These are phyloP conservation scores for Nissolia schottii DNA, from an alignment of 306 rosid genomes.

Conservation along the genomic window DNA sequence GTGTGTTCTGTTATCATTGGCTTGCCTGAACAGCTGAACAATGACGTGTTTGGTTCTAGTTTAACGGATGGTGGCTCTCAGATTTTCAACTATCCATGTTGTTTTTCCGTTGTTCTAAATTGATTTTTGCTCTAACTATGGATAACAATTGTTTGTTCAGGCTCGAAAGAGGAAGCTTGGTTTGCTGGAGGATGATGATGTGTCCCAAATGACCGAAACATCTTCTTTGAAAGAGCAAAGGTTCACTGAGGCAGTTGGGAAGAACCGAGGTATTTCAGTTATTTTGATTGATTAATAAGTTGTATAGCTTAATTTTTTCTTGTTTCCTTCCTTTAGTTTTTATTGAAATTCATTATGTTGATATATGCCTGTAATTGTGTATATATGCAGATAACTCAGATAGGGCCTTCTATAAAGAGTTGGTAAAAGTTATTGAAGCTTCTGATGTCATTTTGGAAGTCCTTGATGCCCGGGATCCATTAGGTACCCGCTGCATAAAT, in stretches of 20 bases:
- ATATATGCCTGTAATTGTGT: background rate
- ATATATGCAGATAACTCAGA: slow-evolving; percentile 53
- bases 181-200: slow-evolving; percentile 53
- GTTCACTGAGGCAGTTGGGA: slow-evolving; percentile 18
- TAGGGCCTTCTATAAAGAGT: slow-evolving; percentile 83
- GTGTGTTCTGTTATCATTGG: background rate
- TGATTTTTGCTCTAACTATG: background rate
- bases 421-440: slow-evolving; percentile 79
- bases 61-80: background rate
- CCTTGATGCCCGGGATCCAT: slow-evolving; percentile 96
- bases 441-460: slow-evolving; percentile 97
- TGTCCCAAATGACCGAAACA: slow-evolving; percentile 22
- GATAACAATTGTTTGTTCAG: slow-evolving; percentile 40
- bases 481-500: slow-evolving; percentile 83
- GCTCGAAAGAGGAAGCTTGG: slow-evolving; percentile 90
- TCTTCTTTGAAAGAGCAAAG: slow-evolving; percentile 1
- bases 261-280: slow-evolving; percentile 46
- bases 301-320: background rate
- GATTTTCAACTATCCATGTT: background rate
- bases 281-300: background rate
- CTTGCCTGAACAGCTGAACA: background rate
- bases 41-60: background rate
- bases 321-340: background rate
- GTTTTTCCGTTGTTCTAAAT: background rate
- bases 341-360: background rate